Percentiles rank a stretch among this genome's conserved stretches.
Conservation (phyloP, 805 yeast species). For the Saccharomycopsis guyanensis region DNA sequence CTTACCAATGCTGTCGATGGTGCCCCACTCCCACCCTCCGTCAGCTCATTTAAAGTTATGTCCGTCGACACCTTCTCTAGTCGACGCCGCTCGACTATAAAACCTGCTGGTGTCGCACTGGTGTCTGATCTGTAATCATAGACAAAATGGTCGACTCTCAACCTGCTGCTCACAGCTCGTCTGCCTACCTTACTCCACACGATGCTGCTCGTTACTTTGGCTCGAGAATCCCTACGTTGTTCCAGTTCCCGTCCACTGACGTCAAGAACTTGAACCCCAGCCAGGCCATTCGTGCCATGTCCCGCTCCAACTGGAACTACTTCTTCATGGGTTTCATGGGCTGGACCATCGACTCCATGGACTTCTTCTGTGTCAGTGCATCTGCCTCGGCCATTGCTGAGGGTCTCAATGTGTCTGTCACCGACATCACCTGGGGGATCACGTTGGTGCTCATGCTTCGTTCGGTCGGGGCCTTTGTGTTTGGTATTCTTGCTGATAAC, state of each 20-base stretch:
- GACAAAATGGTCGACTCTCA: no score
- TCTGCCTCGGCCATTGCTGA: conserved; percentile 42
- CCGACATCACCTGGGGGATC: conserved; percentile 56
- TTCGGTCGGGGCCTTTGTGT: conserved; percentile 60
- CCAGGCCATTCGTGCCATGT: not conserved
- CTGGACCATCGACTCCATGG: conserved; percentile 65
- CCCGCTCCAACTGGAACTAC: conserved; percentile 37
- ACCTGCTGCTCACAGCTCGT: no score
- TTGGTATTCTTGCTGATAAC: conserved; percentile 55
- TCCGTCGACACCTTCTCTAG: no score
- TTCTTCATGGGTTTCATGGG: conserved; percentile 45
- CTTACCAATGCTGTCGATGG: no score
- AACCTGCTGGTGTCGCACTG: no score
- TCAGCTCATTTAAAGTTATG: no score
- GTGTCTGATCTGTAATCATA: no score
- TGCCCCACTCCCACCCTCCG: no score
- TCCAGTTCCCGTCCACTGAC: not conserved
- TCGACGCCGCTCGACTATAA: no score
- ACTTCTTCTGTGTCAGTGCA: conserved; percentile 50
- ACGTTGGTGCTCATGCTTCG: conserved; percentile 66
- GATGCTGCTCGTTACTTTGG: not conserved
- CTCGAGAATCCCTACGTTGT: not conserved
- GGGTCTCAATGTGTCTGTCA: conserved; percentile 37
- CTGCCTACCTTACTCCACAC: no score
- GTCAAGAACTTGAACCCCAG: not conserved